Percentiles rank a stretch among this genome's conserved stretches.
Conservation (phyloP, 495 filamentous ascomycete genomes). For the Paragyromitra xinjiangensis region DNA sequence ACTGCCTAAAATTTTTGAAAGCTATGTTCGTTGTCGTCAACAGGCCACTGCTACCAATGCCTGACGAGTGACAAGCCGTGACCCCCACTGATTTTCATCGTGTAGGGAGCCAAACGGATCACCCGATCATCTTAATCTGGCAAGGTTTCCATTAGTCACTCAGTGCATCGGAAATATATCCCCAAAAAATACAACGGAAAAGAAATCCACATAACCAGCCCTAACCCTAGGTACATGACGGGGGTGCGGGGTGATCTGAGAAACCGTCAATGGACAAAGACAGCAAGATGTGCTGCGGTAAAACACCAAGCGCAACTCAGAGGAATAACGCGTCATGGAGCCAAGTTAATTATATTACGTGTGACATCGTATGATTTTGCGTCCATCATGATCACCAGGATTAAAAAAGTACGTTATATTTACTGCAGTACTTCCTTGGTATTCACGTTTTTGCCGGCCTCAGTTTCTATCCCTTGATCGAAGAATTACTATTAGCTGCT, state of each 20-base stretch:
- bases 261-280: not conserved
- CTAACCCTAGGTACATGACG: slow-evolving; percentile 13
- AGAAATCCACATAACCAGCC: not conserved
- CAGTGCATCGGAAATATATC: not conserved
- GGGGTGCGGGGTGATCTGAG: not conserved
- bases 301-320: not conserved
- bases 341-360: slow-evolving; percentile 28
- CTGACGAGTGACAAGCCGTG: slow-evolving; percentile 32
- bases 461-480: slow-evolving; percentile 25
- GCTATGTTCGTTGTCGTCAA: not conserved
- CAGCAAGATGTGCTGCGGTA: slow-evolving; percentile 2
- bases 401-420: slow-evolving; percentile 19
- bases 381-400: slow-evolving; percentile 3
- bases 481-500: slow-evolving; percentile 14
- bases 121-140: not conserved
- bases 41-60: not conserved
- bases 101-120: not conserved
- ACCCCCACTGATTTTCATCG: slow-evolving; percentile 7
- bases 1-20: not conserved
- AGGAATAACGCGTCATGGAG: slow-evolving; percentile 32
- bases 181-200: not conserved
- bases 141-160: not conserved
- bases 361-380: slow-evolving; percentile 41
- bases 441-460: slow-evolving; percentile 27
- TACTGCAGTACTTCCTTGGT: slow-evolving; percentile 27